Base-by-base conservation (phyloP, 2,329 filamentous ascomycete species). In the Phyllosticta paracitricarpa region DNA sequence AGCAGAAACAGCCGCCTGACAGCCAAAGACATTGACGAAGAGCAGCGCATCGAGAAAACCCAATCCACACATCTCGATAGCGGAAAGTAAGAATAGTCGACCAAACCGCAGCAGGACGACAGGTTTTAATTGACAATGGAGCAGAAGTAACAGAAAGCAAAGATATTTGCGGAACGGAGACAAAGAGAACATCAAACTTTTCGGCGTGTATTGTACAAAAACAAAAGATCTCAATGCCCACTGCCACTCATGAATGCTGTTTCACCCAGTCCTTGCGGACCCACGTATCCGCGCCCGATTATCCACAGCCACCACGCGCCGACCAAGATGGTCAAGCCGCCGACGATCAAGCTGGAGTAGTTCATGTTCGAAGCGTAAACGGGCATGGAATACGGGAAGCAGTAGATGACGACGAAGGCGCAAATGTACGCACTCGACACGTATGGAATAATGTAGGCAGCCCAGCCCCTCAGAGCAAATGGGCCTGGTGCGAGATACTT, bases 351-450 rank as follows among this genome's bases (percentile, higher is more conserved):
- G 65, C 74, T 79, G 12, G 77, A 75, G 66, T 83, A 83, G 65
- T 83, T 84, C 81, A 84, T 83, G 2, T 70, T 75, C 33, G 70
- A 68, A 2, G 77, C 76, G 61, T 75, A 69, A 5, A 78, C 75
- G 10, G 79, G 77, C 57, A 81, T 65, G 0, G 72, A 68, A 63
- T 76, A 81, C 0, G 81, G 75, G 52, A 79, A 88, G 67, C 82
- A 85, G 68, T 84, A 88, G 48, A 88, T 83, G 8, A 88, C 80
- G 3, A 83, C 78, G 70, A 84, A 87, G 0, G 80, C 79, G 2
- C 80, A 63, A 65, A 88, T 85, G 68, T 87, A 88, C 0, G 73
- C 68, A 64, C 82, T 81, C 0, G 81, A 77, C 0, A 83, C 65
- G 35, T 83, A 83, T 10, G 54, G 54, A 2, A 69, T 71, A 0